phyloP scores from a whole-genome alignment of 208 protist genomes.

The Acanthamoeba healyi region DNA sequence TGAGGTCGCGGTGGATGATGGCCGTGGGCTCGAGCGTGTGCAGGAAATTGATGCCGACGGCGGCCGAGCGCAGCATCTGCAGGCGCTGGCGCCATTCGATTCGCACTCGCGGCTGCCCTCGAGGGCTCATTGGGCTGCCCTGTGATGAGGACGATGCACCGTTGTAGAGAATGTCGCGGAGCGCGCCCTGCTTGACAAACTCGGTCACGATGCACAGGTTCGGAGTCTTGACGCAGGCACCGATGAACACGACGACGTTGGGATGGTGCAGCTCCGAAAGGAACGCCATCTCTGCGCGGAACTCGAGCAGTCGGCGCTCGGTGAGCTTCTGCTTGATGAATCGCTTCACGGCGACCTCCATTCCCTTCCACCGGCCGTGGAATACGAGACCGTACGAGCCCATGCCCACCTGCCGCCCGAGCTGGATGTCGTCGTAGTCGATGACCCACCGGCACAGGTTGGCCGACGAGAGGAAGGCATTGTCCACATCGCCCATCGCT shows the following conservation, averaged over 20 bases:
- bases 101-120: neutral
- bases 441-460: constrained; percentile 22
- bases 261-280: neutral
- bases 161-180: constrained; percentile 78
- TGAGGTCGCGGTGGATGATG: constrained; percentile 22
- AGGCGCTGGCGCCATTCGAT: neutral
- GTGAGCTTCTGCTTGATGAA: constrained; percentile 36
- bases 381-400: neutral
- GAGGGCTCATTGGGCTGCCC: neutral
- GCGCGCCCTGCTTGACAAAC: constrained; percentile 24
- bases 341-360: constrained; percentile 38
- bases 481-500: too few species aligned
- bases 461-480: neutral
- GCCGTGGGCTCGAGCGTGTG: neutral
- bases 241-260: constrained; percentile 42
- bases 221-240: neutral
- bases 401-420: neutral
- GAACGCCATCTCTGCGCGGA: neutral
- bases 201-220: constrained; percentile 52
- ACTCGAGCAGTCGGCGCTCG: neutral
- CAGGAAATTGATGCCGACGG: neutral
- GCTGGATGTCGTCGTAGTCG: constrained; percentile 20
- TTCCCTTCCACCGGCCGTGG: neutral
- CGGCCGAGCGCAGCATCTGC: neutral
- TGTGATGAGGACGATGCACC: neutral